Evolutionary conservation across 257 asterid genomes (phyloP), one percentile per base, ranked within the genome.

Genomic region (Gentiana dahurica): DNA sequence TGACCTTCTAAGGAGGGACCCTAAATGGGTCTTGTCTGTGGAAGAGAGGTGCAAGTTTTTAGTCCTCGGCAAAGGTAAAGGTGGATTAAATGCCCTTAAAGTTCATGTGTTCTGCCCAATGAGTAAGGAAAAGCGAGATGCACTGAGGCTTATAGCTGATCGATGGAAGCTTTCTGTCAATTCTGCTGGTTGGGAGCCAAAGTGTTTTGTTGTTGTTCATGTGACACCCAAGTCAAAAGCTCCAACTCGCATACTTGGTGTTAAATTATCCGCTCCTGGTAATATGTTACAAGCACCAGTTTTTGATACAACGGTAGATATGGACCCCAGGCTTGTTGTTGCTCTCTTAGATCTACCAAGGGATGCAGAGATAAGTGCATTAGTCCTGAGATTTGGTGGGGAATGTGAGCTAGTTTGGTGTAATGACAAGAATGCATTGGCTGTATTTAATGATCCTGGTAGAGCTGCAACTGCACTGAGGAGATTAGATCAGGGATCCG

Each of bases 101-200:
- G 95, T 86, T 51, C 97, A 89, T 36, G 95, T 89, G 1, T 84
- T 89, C 74, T 84, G 90, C 53, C 78, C 75, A 35, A 89, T 86
- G 95, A 12, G 77, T 5, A 84, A 86, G 73, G 97, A 89, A 32
- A 86, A 86, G 81, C 70, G 90, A 68, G 97, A 89, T 65, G 87
- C 80, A 2, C 75, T 89, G 68, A 77, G 86, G 74, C 70, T 87
- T 56, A 85, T 89, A 54, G 95, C 95, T 6, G 95, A 85, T 13
- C 78, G 97, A 69, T 89, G 97, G 97, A 89, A 89, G 74, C 95
- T 89, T 44, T 67, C 95, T 2, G 76, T 86, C 35, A 79, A 71
- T 68, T 79, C 90, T 49, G 95, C 88, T 62, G 95, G 97, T 36
- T 86, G 95, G 97, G 97, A 89, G 79, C 97, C 97, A 8, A 89